Percentiles rank a stretch among this genome's conserved stretches.
phyloP scores from a whole-genome alignment of 441 rosid species.

The Metrosideros polymorpha region DNA sequence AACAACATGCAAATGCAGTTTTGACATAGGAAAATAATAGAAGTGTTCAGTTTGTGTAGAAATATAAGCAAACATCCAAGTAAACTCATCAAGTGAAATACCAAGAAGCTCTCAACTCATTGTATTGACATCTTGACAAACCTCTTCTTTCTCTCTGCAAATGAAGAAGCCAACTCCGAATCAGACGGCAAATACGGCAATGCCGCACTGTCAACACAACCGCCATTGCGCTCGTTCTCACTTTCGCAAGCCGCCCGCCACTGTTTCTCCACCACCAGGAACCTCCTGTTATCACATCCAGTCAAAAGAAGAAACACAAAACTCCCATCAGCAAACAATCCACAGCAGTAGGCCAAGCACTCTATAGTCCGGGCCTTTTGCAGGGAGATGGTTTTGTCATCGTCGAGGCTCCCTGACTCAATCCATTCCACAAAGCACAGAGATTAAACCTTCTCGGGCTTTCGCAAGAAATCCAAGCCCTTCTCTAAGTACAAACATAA shows the following conservation, averaged over 20 bases:
- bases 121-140: constrained; percentile 1
- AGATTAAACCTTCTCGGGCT: background rate
- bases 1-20: background rate
- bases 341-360: background rate
- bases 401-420: fast-evolving
- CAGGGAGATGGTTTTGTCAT: background rate
- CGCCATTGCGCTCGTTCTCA: constrained; percentile 22
- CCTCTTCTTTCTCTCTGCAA: constrained; percentile 59
- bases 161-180: constrained; percentile 52
- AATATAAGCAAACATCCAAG: background rate
- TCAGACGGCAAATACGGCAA: constrained; percentile 52
- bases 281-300: constrained; percentile 37
- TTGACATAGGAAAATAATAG: background rate
- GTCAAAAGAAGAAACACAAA: background rate
- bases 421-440: background rate
- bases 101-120: background rate
- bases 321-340: background rate
- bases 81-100: background rate
- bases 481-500: background rate
- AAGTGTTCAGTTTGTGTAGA: background rate
- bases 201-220: constrained; percentile 17
- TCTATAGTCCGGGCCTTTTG: background rate
- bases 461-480: background rate
- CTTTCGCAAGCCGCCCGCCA: constrained; percentile 57
- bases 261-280: constrained; percentile 75